phyloP scores from a whole-genome alignment of 2,329 filamentous ascomycete species.

The Venturia aucupariae region DNA sequence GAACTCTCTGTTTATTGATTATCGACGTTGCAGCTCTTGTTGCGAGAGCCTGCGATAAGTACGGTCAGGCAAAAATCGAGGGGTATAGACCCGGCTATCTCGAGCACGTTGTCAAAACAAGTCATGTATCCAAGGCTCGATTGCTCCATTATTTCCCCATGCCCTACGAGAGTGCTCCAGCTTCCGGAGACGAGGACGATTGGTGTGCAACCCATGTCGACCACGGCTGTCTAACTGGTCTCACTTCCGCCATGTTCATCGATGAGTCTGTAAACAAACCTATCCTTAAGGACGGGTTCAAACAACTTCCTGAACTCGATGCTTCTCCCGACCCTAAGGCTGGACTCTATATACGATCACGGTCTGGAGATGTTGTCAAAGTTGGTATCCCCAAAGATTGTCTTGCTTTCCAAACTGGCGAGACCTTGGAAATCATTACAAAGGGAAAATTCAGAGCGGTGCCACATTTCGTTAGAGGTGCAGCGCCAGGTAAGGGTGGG shows the following conservation, averaged over 20 bases:
- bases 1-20: constrained; percentile 70
- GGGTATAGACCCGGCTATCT: constrained; percentile 72
- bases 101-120: constrained; percentile 76
- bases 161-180: constrained; percentile 17
- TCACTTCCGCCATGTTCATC: constrained; percentile 94
- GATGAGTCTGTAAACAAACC: constrained; percentile 53
- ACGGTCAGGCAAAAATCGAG: constrained; percentile 67
- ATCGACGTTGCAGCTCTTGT: constrained; percentile 87
- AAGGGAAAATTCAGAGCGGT: constrained; percentile 87
- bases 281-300: constrained; percentile 24
- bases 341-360: constrained; percentile 88
- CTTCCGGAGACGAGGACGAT: constrained; percentile 57
- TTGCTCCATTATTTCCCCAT: constrained; percentile 76
- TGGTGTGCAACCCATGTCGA: constrained; percentile 92
- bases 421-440: constrained; percentile 85
- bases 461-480: constrained; percentile 86
- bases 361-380: constrained; percentile 74
- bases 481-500: constrained; percentile 43
- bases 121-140: constrained; percentile 81
- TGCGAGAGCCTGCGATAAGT: constrained; percentile 80
- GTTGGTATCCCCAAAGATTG: constrained; percentile 85
- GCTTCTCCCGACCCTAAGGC: constrained; percentile 72
- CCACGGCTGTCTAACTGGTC: constrained; percentile 85
- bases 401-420: constrained; percentile 92
- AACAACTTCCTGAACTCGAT: constrained; percentile 56